Base-by-base conservation (phyloP, 352 stramenopile species). In the Saprolegnia parasitica region DNA sequence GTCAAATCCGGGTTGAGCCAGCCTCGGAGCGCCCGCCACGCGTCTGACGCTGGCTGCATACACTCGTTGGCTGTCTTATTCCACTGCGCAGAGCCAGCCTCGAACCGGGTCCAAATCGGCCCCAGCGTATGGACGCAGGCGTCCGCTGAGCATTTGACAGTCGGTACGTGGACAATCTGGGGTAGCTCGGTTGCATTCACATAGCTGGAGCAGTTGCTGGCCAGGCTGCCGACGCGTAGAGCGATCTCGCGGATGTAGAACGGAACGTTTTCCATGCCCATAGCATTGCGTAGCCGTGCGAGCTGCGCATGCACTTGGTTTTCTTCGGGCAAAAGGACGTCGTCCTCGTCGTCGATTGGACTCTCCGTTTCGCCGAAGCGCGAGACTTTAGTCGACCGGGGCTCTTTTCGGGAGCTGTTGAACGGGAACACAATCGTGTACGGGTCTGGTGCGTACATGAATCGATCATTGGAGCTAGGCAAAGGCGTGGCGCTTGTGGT, bases 1-100 rank as follows among this genome's bases (percentile, higher is more conserved):
- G 35, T 60, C 24, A 60, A 40, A 42, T 60, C 24, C 11, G 52
- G 52, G 35, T 60, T 60, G 24, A 60, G 52, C 35, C 24, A 60
- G 24, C 24, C 24, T n/a, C 20, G 24, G 24, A 60, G 24, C 11
- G 52, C 52, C 3, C n/a, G 13, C 3, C 52, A 60, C 16, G 24
- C 35, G 13, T 15, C 3, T n/a, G 24, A 16, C 13, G 20, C 35
- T 4, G 52, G 52, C 11, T 40, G 52, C n/a, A 29, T 29, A 60
- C 52, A 60, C 11, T 60, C 52, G 13, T 11, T 16, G 11, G 52
- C 16, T 42, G 52, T 11, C 11, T 16, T 4, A 40, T 60, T 60
- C 52, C 52, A 60, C 24, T 60, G 13, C 52, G 35, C 35, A 20
- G 11, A 20, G 24, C 52, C 52, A 24, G 24, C 35, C 16, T n/a